phyloP scores from a whole-genome alignment of 2,329 filamentous ascomycete species.

The Dactylellina cionopaga region DNA sequence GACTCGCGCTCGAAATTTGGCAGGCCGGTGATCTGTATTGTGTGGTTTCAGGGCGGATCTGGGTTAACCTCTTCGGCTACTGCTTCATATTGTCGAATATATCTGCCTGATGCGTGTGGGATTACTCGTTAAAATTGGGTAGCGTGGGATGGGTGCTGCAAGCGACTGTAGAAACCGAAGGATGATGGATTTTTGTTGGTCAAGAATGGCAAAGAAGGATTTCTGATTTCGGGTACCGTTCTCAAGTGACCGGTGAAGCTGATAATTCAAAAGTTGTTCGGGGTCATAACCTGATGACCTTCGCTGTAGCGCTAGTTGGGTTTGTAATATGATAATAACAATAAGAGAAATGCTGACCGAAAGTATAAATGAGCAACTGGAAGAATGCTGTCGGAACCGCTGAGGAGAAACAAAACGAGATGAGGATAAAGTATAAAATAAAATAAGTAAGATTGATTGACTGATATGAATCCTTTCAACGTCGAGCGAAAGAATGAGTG shows the following conservation, averaged over 20 bases:
- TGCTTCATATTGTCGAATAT: slow-evolving; percentile 52
- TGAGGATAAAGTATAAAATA: slow-evolving; percentile 1
- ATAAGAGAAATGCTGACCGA: slow-evolving; percentile 20
- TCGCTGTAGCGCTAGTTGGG: neutral
- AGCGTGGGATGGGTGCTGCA: neutral
- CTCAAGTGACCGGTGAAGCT: neutral
- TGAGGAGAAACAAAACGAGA: slow-evolving; percentile 12
- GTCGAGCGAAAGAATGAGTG: slow-evolving; percentile 34
- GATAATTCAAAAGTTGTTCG: neutral
- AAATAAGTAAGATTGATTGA: too few relatives aligned
- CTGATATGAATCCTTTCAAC: slow-evolving; percentile 34
- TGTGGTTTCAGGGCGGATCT: slow-evolving; percentile 45
- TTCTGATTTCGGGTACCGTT: too few relatives aligned
- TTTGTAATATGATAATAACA: neutral
- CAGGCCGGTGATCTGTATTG: slow-evolving; percentile 34
- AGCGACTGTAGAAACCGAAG: neutral
- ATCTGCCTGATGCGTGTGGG: slow-evolving; percentile 45
- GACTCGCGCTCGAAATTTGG: slow-evolving; percentile 38
- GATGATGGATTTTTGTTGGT: neutral
- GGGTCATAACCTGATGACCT: slow-evolving; percentile 26
- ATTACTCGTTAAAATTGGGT: slow-evolving; percentile 36
- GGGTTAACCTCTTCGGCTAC: slow-evolving; percentile 50
- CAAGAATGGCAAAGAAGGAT: neutral
- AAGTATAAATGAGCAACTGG: slow-evolving; percentile 4
- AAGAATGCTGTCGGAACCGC: slow-evolving; percentile 39